Conservation (phyloP, 345 rosid species). For the Stellera chamaejasme region DNA sequence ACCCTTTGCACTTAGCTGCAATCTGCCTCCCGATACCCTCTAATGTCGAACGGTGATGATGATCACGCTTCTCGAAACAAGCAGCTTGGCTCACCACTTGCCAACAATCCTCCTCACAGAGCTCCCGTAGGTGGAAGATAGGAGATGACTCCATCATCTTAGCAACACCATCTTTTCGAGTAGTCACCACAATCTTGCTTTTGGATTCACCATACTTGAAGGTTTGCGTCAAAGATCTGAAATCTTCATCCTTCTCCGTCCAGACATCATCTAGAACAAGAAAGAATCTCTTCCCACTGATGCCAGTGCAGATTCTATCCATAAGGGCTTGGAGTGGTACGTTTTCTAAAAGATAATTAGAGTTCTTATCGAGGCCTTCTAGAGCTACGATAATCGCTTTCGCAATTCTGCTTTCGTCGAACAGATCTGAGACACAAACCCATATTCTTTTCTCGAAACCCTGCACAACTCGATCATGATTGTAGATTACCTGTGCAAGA, state of each 20-base stretch:
- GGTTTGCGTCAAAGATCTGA: background rate
- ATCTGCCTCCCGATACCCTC: slow-evolving; percentile 2
- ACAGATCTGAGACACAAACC: slow-evolving; percentile 1
- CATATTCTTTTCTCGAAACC: background rate
- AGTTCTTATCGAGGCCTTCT: background rate
- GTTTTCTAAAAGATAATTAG: background rate
- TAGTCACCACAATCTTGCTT: slow-evolving; percentile 1
- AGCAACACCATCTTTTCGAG: background rate
- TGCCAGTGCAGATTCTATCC: background rate
- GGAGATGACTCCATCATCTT: background rate
- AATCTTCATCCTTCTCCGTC: background rate
- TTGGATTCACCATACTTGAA: background rate
- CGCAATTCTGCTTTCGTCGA: background rate
- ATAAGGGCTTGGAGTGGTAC: too few relatives aligned
- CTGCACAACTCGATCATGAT: background rate
- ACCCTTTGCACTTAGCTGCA: too few relatives aligned
- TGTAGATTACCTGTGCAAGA: slow-evolving; percentile 1
- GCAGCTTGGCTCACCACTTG: background rate
- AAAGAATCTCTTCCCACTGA: background rate
- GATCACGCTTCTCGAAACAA: background rate
- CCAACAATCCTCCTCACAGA: background rate
- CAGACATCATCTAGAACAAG: slow-evolving; percentile 8
- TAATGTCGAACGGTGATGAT: background rate
- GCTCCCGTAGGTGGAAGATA: background rate
- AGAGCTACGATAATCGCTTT: background rate